These are phyloP conservation scores for Fraxinus paxiana DNA, from an alignment of 305 asterid species.

Conservation along the genomic window DNA sequence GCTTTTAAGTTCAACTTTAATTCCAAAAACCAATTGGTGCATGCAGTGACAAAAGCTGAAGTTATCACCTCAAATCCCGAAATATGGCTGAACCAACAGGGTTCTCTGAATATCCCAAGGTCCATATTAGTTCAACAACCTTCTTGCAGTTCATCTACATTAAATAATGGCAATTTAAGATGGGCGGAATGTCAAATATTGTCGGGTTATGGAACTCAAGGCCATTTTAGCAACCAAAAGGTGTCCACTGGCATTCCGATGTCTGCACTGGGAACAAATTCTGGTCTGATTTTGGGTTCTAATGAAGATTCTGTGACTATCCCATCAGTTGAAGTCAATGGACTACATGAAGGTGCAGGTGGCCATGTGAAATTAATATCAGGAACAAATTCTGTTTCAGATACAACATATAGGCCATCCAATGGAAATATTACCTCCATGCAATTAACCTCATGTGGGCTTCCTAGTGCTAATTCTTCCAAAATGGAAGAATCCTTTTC, in stretches of 20 bases:
- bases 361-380: slow-evolving; percentile 22
- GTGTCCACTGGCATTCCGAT: slow-evolving; percentile 24
- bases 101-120: slow-evolving; percentile 22
- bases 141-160: slow-evolving; percentile 29
- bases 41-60: slow-evolving; percentile 45
- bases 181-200: slow-evolving; percentile 27
- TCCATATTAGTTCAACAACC: slow-evolving; percentile 25
- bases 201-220: slow-evolving; percentile 18
- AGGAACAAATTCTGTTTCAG: slow-evolving; percentile 13
- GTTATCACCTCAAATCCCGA: slow-evolving; percentile 38
- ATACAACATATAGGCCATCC: slow-evolving; percentile 23
- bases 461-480: slow-evolving; percentile 28
- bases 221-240: slow-evolving; percentile 20
- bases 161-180: slow-evolving; percentile 23
- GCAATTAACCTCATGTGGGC: slow-evolving; percentile 14
- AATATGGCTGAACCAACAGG: slow-evolving; percentile 37
- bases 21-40: slow-evolving; percentile 25
- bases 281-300: slow-evolving; percentile 24
- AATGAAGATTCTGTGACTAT: slow-evolving; percentile 18
- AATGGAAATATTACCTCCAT: slow-evolving; percentile 19
- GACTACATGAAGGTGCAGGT: slow-evolving; percentile 20
- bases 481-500: slow-evolving; percentile 29
- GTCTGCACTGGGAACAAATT: slow-evolving; percentile 30
- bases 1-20: slow-evolving; percentile 23
- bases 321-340: slow-evolving; percentile 24